These are phyloP conservation scores for Fusarium cyanostomum DNA, from an alignment of 2,329 filamentous ascomycete species.

Conservation along the genomic window DNA sequence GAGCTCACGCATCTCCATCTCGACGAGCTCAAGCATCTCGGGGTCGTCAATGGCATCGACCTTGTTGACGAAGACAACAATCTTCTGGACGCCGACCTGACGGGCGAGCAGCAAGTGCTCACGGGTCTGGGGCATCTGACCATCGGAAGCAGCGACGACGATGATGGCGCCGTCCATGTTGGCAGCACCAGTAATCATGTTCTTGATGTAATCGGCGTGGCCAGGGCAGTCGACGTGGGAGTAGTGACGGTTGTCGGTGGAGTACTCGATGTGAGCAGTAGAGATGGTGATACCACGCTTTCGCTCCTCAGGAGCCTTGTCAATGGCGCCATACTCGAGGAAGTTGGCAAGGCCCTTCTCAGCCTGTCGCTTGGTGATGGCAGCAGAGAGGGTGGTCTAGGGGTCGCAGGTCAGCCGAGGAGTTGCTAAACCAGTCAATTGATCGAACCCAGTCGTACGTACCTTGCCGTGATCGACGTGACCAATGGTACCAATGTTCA, in stretches of 20 bases:
- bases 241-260: constrained; percentile 94
- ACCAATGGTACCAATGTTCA: constrained; percentile 99
- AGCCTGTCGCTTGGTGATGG: constrained; percentile 97
- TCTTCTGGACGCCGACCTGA: constrained; percentile 97
- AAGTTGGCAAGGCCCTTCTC: constrained; percentile 94
- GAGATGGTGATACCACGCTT: constrained; percentile 99
- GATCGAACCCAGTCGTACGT: constrained; percentile 53
- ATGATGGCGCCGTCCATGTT: constrained; percentile 99
- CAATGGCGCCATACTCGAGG: constrained; percentile 97
- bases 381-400: constrained; percentile 96
- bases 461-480: constrained; percentile 99
- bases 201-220: constrained; percentile 99
- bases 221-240: constrained; percentile 99
- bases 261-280: constrained; percentile 97
- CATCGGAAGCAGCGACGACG: constrained; percentile 96
- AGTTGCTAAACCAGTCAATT: constrained; percentile 5
- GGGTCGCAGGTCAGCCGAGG: constrained; percentile 28
- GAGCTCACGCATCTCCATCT: constrained; percentile 99
- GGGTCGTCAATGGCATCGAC: constrained; percentile 96
- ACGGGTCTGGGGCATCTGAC: constrained; percentile 99
- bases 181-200: constrained; percentile 99
- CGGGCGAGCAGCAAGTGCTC: constrained; percentile 98
- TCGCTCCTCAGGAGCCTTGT: constrained; percentile 98
- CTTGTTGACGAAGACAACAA: constrained; percentile 99
- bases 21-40: constrained; percentile 99